Conservation (phyloP, 495 filamentous ascomycete species). For the Corynascus novoguineensis region DNA sequence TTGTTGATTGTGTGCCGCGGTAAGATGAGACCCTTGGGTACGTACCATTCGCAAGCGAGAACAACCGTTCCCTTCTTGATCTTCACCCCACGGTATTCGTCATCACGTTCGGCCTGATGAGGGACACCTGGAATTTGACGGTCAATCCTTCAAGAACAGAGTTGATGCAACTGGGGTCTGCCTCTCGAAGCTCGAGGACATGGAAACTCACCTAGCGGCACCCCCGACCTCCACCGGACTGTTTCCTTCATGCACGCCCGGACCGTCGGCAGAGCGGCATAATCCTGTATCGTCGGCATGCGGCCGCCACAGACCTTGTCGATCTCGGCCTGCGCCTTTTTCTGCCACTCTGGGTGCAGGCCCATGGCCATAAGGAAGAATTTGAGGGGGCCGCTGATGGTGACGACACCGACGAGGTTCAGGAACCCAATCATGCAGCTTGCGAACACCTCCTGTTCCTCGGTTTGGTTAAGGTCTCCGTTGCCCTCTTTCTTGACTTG, state of each 20-base stretch:
- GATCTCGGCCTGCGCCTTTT: constrained; percentile 52
- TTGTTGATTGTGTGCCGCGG: no score
- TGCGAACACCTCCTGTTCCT: constrained; percentile 41
- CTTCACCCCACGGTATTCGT: constrained; percentile 45
- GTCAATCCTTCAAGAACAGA: not conserved
- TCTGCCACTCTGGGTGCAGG: constrained; percentile 44
- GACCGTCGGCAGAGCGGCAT: constrained; percentile 44
- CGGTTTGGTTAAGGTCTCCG: constrained; percentile 30
- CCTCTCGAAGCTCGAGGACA: no score
- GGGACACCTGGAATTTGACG: constrained; percentile 38
- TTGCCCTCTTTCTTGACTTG: constrained; percentile 38
- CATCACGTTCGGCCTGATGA: constrained; percentile 47
- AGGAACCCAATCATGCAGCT: constrained; percentile 47
- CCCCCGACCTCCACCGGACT: constrained; percentile 54
- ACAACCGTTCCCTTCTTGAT: constrained; percentile 49
- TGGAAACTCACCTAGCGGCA: constrained; percentile 37
- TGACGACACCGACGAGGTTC: constrained; percentile 44
- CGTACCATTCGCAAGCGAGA: constrained; percentile 52
- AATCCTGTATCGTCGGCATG: constrained; percentile 45
- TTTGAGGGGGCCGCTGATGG: constrained; percentile 42
- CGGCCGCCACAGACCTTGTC: constrained; percentile 51
- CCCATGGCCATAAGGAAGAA: constrained; percentile 49
- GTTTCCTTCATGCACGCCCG: constrained; percentile 57
- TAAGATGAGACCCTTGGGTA: not conserved
- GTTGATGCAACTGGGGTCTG: not conserved